Percentiles rank a stretch among this genome's conserved stretches.
phyloP scores from a whole-genome alignment of 352 stramenopile genomes.

The Globisporangium iwayamae region DNA sequence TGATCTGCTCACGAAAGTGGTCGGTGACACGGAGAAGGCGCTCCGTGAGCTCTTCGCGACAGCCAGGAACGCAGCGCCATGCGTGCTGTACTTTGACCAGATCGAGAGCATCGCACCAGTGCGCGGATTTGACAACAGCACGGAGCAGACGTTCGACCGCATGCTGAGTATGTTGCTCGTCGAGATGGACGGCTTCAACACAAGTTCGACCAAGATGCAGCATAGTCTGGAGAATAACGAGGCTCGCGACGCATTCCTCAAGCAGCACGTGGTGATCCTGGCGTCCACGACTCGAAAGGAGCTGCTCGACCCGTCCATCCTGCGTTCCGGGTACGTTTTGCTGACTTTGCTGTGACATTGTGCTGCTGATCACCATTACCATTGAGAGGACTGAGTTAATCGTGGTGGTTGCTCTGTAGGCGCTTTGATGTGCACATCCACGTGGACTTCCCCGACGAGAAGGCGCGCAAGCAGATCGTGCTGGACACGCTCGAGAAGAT shows the following conservation, averaged over 20 bases:
- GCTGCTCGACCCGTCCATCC: constrained; percentile 80
- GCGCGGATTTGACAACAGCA: constrained; percentile 88
- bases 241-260: constrained; percentile 58
- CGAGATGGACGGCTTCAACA: constrained; percentile 89
- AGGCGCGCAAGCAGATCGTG: constrained; percentile 48
- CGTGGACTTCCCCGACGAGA: constrained; percentile 54
- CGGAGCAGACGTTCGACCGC: constrained; percentile 91
- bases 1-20: constrained; percentile 88
- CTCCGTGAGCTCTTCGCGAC: constrained; percentile 86
- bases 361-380: not conserved
- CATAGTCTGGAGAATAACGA: constrained; percentile 32
- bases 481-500: constrained; percentile 43
- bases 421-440: constrained; percentile 82
- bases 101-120: constrained; percentile 87
- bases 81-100: constrained; percentile 88
- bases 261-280: constrained; percentile 83
- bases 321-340: constrained; percentile 71
- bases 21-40: constrained; percentile 88
- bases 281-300: constrained; percentile 74
- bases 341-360: not conserved
- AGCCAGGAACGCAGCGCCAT: constrained; percentile 81
- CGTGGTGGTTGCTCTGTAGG: constrained; percentile 20
- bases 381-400: not conserved
- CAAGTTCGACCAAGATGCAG: constrained; percentile 31
- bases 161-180: constrained; percentile 89